Evolutionary conservation across 352 stramenopile species (phyloP), one percentile per base, ranked within the genome.

Genomic region (Pythium sukuiense): DNA sequence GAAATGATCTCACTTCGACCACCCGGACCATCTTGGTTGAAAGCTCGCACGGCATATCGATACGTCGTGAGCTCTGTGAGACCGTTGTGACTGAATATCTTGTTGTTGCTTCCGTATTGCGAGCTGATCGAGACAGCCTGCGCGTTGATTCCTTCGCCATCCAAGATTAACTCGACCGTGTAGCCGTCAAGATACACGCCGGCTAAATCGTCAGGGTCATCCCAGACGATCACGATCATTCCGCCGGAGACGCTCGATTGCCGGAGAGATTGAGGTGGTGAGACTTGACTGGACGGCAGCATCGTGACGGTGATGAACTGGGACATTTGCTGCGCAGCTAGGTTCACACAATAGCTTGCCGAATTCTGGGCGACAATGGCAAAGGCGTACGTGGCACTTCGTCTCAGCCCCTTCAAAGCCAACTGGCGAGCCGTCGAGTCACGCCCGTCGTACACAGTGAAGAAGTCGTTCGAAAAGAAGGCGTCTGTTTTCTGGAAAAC

Each of bases 381-480:
- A 65, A 87, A 88, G 20, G 62, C 59, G 49, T 90, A 90, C 2
- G 29, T 14, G 1, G 65, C 68, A 13, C 63, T 58, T 52, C 80
- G 67, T 6, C 46, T 50, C 7, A 90, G 33, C 6, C 68, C 70
- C 33, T 72, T 79, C 29, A 79, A 24, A 26, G 56, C 58, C 0
- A 78, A 35, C 7, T 66, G 61, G 8, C 62, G 69, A 2, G 52
- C 55, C 0, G 49, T 70, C 9, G 74, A 85, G 30, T 87, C 69
- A 60, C 83, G 74, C 0, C 79, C 77, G 30, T 90, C 76, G 55
- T 90, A 90, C 26, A 87, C 66, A 2, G 63, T 73, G 20, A 85
- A 85, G 18, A 73, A 80, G 2, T 48, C 52, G 9, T 73, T 63
- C 2, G 61, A 55, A 7, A 71, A 37, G 6, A 68, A 46, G 24